Base-by-base conservation (phyloP, 495 filamentous ascomycete species). In the Penicillium odoratum region DNA sequence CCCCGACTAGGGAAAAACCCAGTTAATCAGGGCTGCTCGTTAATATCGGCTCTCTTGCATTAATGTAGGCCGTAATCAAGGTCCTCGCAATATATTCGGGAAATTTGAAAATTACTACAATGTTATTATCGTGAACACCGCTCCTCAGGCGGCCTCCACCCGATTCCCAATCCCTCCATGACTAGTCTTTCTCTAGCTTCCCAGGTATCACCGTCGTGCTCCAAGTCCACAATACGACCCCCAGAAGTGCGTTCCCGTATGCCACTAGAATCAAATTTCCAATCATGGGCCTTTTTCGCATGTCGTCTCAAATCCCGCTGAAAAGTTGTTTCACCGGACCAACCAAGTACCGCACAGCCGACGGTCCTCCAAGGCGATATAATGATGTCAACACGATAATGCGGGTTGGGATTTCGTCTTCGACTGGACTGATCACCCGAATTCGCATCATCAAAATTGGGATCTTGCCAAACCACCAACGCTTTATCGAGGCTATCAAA, bases 401-500 rank as follows among this genome's bases (percentile, higher is more conserved):
- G 93, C 5, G 78, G 79, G 64, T 93, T 92, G 0, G 85, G 82
- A 55, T 93, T 74, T 11, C 43, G 57, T 52, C 61, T 58, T 3
- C 53, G 47, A 10, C 26, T 34, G 3, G 18, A 1, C 9, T 56
- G 18, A 21, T 31, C 9, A 4, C 53, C 30, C 7, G 28, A 45
- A 13, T 54, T 21, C 18, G 26, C 21, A 25, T 57, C 18, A 4
- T 55, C 53, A 29, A 71, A 89, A 5, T 70, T n/a, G 0, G 88
- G 86, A 61, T 93, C 83, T 65, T 95, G 93, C 94, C 94, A 99
- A 0, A 97, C 91, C 0, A 97, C 85, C 44, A 97, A 74, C 7
- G 91, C 91, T 69, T 97, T 97, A 69, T 98, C 93, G 2, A 99
- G 77, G 0, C 83, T 86, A 65, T 98, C 93, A 58, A 94, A 96